These are phyloP conservation scores for Phoma sp. DNA, from an alignment of 2,329 filamentous ascomycete genomes.

Conservation along the genomic window DNA sequence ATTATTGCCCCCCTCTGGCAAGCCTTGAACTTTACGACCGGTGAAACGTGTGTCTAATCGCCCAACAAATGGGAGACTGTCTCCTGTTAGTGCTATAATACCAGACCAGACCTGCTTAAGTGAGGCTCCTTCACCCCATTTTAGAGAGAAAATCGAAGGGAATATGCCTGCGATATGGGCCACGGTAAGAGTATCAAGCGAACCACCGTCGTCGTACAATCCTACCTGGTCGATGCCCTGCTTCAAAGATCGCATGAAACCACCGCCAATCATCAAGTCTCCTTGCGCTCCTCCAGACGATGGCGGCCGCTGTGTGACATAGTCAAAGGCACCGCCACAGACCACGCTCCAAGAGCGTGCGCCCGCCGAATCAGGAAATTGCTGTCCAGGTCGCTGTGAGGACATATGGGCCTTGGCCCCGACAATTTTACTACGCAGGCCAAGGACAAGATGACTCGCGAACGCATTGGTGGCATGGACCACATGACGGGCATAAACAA, in stretches of 20 bases:
- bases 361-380: neutral
- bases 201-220: constrained; percentile 16
- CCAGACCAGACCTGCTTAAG: constrained; percentile 41
- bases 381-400: constrained; percentile 19
- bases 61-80: neutral
- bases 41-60: neutral
- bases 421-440: constrained; percentile 43
- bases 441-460: constrained; percentile 59
- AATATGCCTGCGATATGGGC: constrained; percentile 17
- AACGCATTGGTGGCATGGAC: constrained; percentile 66
- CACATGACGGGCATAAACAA: constrained; percentile 56
- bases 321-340: neutral
- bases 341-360: neutral
- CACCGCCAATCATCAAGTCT: constrained; percentile 20
- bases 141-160: constrained; percentile 15
- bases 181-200: constrained; percentile 9
- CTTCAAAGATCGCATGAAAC: constrained; percentile 22
- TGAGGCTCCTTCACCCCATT: constrained; percentile 18
- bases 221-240: constrained; percentile 20
- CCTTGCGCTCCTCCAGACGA: constrained; percentile 5
- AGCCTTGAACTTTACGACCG: neutral
- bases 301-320: neutral
- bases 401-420: constrained; percentile 53
- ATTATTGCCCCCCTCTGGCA: constrained; percentile 51
- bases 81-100: neutral